Conservation (phyloP, 257 asterid species). For the Misopates orontium region DNA sequence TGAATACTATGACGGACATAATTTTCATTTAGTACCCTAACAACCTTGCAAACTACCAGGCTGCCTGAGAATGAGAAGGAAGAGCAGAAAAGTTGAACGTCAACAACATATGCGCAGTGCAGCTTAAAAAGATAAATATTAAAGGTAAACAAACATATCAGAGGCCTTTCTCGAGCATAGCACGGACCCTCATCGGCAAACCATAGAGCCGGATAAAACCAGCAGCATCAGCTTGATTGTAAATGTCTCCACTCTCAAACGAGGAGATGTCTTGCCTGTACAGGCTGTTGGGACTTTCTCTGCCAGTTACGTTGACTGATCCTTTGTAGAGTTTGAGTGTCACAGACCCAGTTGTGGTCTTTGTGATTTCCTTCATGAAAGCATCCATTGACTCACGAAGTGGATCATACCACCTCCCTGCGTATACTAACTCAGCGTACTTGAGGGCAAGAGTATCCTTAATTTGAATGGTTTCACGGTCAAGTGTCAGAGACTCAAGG, state of each 20-base stretch:
- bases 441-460: slow-evolving; percentile 88
- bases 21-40: too few species aligned
- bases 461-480: slow-evolving; percentile 79
- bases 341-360: slow-evolving; percentile 76
- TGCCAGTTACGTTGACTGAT: slow-evolving; percentile 58
- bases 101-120: too few species aligned
- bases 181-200: slow-evolving; percentile 82
- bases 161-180: slow-evolving; percentile 68
- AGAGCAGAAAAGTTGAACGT: too few species aligned
- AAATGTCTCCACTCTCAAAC: slow-evolving; percentile 85
- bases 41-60: not conserved
- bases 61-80: not conserved
- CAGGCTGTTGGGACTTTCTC: slow-evolving; percentile 73
- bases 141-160: slow-evolving; percentile 16
- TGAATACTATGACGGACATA: too few species aligned
- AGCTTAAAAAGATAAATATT: not conserved
- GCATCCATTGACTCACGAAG: slow-evolving; percentile 90
- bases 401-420: slow-evolving; percentile 94
- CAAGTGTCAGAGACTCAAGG: slow-evolving; percentile 93
- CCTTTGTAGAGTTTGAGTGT: slow-evolving; percentile 88
- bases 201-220: slow-evolving; percentile 90
- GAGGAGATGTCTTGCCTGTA: slow-evolving; percentile 90
- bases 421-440: slow-evolving; percentile 84
- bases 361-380: slow-evolving; percentile 87
- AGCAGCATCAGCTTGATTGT: slow-evolving; percentile 93